Conservation (phyloP, 352 stramenopile genomes). For the Globisporangium paroecandrum region DNA sequence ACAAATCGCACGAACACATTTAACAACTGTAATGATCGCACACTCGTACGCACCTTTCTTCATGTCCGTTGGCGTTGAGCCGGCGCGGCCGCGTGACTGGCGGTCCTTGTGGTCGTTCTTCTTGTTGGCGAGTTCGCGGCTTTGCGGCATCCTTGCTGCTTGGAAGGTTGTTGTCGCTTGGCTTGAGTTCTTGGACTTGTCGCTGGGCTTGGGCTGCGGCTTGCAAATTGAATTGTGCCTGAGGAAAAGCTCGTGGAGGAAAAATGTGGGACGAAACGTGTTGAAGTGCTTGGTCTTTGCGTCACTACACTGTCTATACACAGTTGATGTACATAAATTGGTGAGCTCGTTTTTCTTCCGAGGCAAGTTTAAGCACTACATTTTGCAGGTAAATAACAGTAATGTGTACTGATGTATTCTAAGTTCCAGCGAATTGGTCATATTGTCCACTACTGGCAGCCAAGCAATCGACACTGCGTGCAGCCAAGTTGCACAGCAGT, state of each 20-base stretch:
- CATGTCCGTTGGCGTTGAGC: constrained; percentile 13
- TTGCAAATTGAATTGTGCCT: constrained; percentile 12
- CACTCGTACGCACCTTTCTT: constrained; percentile 11
- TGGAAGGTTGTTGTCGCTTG: neutral
- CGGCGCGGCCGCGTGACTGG: constrained; percentile 55
- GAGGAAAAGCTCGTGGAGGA: neutral
- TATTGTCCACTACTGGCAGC: neutral
- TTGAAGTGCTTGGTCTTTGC: neutral
- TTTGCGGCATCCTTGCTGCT: constrained; percentile 66
- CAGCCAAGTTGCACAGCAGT: neutral
- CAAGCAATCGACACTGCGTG: neutral
- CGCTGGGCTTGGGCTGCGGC: constrained; percentile 1
- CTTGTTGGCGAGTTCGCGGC: constrained; percentile 78
- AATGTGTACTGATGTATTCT: neutral
- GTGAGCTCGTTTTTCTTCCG: neutral
- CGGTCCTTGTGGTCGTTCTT: constrained; percentile 86
- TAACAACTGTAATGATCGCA: neutral
- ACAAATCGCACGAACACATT: neutral
- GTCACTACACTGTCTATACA: neutral
- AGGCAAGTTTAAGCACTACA: neutral
- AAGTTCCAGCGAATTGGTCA: neutral
- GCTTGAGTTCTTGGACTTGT: neutral
- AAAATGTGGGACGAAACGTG: neutral
- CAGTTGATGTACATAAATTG: neutral
- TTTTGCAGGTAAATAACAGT: neutral